phyloP scores from a whole-genome alignment of 352 stramenopile species.

The Halophytophthora polymorphica region DNA sequence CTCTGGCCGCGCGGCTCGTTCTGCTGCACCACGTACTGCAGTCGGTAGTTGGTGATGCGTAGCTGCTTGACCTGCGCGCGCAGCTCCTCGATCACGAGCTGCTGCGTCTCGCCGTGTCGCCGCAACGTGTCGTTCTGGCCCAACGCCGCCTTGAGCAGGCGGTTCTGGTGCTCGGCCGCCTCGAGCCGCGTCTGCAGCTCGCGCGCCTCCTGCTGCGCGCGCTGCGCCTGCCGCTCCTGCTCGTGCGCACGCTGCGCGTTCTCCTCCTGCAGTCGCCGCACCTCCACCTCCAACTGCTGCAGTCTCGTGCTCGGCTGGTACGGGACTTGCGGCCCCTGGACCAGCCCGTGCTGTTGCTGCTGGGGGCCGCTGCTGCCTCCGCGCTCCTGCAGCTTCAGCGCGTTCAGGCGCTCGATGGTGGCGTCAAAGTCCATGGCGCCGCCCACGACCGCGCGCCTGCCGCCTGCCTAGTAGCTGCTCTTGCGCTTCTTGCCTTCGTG shows the following conservation, averaged over 20 bases:
- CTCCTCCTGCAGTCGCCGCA: conserved; percentile 48
- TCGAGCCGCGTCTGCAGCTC: conserved; percentile 42
- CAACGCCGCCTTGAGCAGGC: conserved; percentile 40
- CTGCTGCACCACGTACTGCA: conserved; percentile 76
- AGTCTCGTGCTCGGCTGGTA: conserved; percentile 7
- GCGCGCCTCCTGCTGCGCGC: conserved; percentile 49
- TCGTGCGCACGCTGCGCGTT: conserved; percentile 38
- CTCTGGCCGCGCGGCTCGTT: conserved; percentile 42
- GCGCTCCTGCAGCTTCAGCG: conserved; percentile 62
- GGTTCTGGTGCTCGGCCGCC: conserved; percentile 52
- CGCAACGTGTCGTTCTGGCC: conserved; percentile 39
- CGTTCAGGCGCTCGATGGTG: conserved; percentile 70
- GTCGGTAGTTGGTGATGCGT: conserved; percentile 58
- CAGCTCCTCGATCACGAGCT: conserved; percentile 65
- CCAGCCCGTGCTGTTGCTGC: too few relatives aligned
- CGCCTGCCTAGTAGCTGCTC: conserved; percentile 1
- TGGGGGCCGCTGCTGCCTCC: conserved; percentile 1
- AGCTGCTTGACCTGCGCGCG: conserved; percentile 71
- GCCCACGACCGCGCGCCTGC: too few relatives aligned
- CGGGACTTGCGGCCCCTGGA: background rate
- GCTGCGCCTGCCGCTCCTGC: conserved; percentile 44
- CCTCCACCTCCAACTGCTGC: conserved; percentile 25
- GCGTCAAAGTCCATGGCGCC: conserved; percentile 62
- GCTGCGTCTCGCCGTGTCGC: conserved; percentile 49
- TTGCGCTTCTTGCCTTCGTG: conserved; percentile 16